A percentile compares a stretch with the other conserved stretches of the same genome.
These are phyloP conservation scores for Neospora caninum DNA, from an alignment of 169 alveolate genomes.

Conservation along the genomic window DNA sequence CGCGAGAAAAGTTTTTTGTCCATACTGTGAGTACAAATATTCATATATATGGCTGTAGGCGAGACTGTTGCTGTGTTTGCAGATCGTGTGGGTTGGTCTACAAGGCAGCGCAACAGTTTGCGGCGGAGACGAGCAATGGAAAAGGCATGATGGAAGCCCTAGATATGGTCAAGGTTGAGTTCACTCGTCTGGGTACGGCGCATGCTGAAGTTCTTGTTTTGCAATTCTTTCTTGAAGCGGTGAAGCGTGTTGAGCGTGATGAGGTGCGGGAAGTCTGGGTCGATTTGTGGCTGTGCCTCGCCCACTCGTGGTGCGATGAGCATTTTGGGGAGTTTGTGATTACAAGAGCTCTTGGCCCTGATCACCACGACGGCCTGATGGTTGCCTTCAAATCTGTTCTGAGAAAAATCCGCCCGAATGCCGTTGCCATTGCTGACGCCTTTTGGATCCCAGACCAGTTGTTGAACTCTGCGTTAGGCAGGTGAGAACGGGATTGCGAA, in stretches of 20 bases:
- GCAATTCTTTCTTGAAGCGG: slow-evolving; percentile 8
- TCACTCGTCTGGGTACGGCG: slow-evolving; percentile 47
- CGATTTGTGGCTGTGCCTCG: slow-evolving; percentile 22
- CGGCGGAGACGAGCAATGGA: background rate
- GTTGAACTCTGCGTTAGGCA: slow-evolving; percentile 67
- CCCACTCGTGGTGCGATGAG: slow-evolving; percentile 46
- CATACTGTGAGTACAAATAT: too few species aligned
- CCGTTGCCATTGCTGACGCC: slow-evolving; percentile 57
- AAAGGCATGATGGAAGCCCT: slow-evolving; percentile 18
- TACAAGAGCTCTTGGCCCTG: background rate
- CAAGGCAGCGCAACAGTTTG: slow-evolving; percentile 30
- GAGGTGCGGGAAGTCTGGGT: background rate
- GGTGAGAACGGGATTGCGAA: background rate
- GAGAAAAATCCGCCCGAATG: slow-evolving; percentile 43
- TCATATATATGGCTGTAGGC: too few species aligned
- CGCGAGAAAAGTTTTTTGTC: too few species aligned
- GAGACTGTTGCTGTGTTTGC: background rate
- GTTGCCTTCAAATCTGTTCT: slow-evolving; percentile 3
- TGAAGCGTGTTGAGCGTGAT: background rate
- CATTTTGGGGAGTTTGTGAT: slow-evolving; percentile 49
- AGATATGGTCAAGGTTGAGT: slow-evolving; percentile 54
- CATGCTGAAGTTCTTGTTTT: slow-evolving; percentile 60
- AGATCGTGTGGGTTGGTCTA: slow-evolving; percentile 32
- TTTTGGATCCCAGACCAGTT: slow-evolving; percentile 57
- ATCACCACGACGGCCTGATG: background rate